A percentile compares a stretch with the other conserved stretches of the same genome.
phyloP scores from a whole-genome alignment of 805 yeast species.

The Blastobotrys parvus region DNA sequence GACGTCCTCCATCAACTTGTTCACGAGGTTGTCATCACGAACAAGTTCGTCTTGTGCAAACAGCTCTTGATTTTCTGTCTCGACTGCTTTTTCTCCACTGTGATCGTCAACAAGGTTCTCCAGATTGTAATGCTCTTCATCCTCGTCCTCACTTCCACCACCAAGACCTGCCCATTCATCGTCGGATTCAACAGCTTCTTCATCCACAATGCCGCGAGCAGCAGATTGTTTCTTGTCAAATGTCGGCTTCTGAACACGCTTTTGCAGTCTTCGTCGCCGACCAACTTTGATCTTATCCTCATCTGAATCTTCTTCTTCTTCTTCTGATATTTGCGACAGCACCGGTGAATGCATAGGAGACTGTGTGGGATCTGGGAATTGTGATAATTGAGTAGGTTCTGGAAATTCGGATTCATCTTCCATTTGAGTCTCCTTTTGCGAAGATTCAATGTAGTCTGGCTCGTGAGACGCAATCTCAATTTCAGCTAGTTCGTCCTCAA shows the following conservation, averaged over 20 bases:
- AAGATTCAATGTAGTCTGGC: neutral
- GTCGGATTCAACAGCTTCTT: conserved; percentile 23
- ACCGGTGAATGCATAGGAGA: neutral
- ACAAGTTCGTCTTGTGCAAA: conserved; percentile 15
- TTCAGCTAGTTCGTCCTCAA: neutral
- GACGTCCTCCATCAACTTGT: conserved; percentile 20
- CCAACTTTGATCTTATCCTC: neutral
- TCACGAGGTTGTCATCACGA: conserved; percentile 16
- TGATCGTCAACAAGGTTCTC: conserved; percentile 20
- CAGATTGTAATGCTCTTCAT: conserved; percentile 15
- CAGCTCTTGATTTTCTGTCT: conserved; percentile 13
- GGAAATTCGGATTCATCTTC: neutral
- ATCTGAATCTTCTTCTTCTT: neutral
- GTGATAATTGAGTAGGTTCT: conserved; percentile 4
- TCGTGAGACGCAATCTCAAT: neutral
- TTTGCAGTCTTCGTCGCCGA: neutral
- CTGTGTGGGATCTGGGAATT: conserved; percentile 7
- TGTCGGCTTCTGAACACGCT: neutral
- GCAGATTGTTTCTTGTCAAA: conserved; percentile 9
- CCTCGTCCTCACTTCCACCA: conserved; percentile 19
- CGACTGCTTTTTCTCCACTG: conserved; percentile 10
- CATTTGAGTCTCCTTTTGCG: neutral
- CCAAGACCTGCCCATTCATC: conserved; percentile 26
- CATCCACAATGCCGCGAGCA: conserved; percentile 16
- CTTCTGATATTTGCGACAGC: neutral